Evolutionary conservation across 768 basidiomycete species (phyloP).

Genomic region (Dendrothele bispora): DNA sequence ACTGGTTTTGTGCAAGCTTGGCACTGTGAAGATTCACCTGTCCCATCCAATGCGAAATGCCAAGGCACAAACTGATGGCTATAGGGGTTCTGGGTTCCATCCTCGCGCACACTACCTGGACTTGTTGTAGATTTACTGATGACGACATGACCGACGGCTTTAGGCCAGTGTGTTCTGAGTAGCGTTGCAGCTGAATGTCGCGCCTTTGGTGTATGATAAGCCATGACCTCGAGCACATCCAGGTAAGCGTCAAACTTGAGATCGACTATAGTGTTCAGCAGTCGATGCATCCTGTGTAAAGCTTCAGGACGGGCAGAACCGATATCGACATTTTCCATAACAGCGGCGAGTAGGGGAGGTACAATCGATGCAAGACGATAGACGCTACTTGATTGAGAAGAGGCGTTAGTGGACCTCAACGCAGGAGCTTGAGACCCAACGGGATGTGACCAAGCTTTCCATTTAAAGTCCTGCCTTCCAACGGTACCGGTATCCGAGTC

Average conservation of each 20-base stretch:
- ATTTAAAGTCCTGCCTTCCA: constrained; percentile 13
- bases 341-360: constrained; percentile 59
- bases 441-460: constrained; percentile 30
- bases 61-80: constrained; percentile 72
- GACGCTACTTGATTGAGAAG: constrained; percentile 50
- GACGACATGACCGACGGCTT: constrained; percentile 63
- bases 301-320: constrained; percentile 33
- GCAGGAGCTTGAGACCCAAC: constrained; percentile 17
- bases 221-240: constrained; percentile 71
- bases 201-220: constrained; percentile 59
- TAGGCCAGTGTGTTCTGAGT: constrained; percentile 66
- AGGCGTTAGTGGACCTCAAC: constrained; percentile 54
- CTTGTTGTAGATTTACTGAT: constrained; percentile 42
- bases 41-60: constrained; percentile 42
- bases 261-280: constrained; percentile 53
- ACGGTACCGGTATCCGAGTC: constrained; percentile 17
- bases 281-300: constrained; percentile 48
- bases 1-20: constrained; percentile 54
- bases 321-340: constrained; percentile 58
- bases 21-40: constrained; percentile 43
- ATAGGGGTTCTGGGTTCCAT: constrained; percentile 17
- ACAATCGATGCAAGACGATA: constrained; percentile 65
- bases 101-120: constrained; percentile 3
- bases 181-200: constrained; percentile 55
- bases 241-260: constrained; percentile 68